Base-by-base conservation (phyloP, 1,284 basidiomycete genomes). In the Sporisorium iseilematis-ciliati region DNA sequence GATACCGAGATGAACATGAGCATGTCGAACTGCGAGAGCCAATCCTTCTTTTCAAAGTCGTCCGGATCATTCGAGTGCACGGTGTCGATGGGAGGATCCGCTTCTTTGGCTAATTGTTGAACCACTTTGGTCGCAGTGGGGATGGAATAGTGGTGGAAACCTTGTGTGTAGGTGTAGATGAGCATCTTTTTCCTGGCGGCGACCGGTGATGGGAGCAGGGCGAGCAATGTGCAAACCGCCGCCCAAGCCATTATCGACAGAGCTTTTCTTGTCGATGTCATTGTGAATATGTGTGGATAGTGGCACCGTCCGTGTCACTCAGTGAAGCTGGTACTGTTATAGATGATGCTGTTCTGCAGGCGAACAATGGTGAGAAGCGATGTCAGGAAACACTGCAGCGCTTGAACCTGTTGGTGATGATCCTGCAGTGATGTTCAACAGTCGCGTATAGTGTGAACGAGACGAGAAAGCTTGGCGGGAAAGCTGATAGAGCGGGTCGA, bases 1-100 rank as follows among this genome's bases (percentile, higher is more conserved):
- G 74, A 77, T 3, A 79, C 71, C 16, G 61, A 66, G 62, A 82
- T 62, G 55, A 82, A 82, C 53, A 80, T 70, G 58, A 82, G 55
- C 49, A 78, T 75, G 57, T 82, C 80, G 26, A 78, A 82, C 42
- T 79, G 76, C 29, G 68, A 55, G 8, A 82, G 62, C 69, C 62
- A 81, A 41, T 46, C 57, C 1, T 52, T 23, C 26, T 60, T 51
- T 54, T 80, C 77, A 51, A 82, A 77, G 48, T 82, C 61, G 25
- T 12, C n/a, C 14, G 66, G 66, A 38, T 82, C 66, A 2, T 77
- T 67, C 11, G 68, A 70, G 33, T 72, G 66, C 2, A 77, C 59
- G n/a, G 65, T 69, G 58, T 79, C 65, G 55, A 63, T 62, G 26
- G 62, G 66, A 18, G 75, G 61, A 6, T 60, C 46, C 23, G 77